Conservation (phyloP, 768 basidiomycete genomes). For the Mycena epipterygia region DNA sequence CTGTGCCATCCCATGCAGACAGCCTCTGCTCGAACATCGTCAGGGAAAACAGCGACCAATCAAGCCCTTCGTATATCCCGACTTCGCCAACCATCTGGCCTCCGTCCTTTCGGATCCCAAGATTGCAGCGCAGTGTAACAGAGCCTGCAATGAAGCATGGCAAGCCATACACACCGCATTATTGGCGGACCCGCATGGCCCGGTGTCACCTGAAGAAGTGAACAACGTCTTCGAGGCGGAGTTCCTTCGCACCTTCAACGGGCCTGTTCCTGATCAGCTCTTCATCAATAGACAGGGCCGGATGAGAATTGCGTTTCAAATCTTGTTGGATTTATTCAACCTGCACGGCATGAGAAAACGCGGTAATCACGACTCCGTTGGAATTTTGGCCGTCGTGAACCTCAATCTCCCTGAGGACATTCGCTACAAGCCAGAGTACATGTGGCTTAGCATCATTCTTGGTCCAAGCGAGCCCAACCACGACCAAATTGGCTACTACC, state of each 20-base stretch:
- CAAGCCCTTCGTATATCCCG: slow-evolving; percentile 33
- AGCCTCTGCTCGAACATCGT: slow-evolving; percentile 27
- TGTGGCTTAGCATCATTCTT: slow-evolving; percentile 45
- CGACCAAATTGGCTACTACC: neutral
- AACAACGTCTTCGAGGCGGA: slow-evolving; percentile 41
- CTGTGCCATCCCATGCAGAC: slow-evolving; percentile 5
- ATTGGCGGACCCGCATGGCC: slow-evolving; percentile 1
- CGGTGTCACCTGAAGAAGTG: slow-evolving; percentile 19
- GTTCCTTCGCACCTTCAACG: slow-evolving; percentile 44
- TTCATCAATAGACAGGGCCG: slow-evolving; percentile 37
- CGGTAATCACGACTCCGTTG: slow-evolving; percentile 39
- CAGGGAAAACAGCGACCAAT: slow-evolving; percentile 31
- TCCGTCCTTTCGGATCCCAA: slow-evolving; percentile 34
- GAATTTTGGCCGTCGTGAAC: slow-evolving; percentile 45
- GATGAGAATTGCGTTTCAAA: slow-evolving; percentile 37
- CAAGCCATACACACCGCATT: neutral
- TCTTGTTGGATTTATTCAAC: slow-evolving; percentile 48
- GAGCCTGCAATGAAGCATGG: slow-evolving; percentile 34
- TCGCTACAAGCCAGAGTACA: slow-evolving; percentile 45
- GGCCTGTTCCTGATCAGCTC: slow-evolving; percentile 37
- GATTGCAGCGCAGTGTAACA: slow-evolving; percentile 28
- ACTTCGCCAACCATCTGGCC: slow-evolving; percentile 40
- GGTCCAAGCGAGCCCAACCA: slow-evolving; percentile 2
- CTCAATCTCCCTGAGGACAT: slow-evolving; percentile 47
- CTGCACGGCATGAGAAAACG: slow-evolving; percentile 37